These are phyloP conservation scores for Antarctomyces pellizariae DNA, from an alignment of 495 filamentous ascomycete genomes.

Conservation along the genomic window DNA sequence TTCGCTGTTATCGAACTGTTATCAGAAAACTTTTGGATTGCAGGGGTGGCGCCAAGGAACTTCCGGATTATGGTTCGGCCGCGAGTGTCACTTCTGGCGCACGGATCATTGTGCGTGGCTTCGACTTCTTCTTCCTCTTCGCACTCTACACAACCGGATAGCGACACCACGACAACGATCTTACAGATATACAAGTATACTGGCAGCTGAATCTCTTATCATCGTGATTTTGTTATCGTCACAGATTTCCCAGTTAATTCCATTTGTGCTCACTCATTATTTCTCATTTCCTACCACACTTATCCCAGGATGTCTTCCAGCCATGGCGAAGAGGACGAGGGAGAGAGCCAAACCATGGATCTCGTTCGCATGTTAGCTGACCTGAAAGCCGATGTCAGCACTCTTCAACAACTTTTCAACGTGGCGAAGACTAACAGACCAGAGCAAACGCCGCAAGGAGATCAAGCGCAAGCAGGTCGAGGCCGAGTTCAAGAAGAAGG, in stretches of 20 bases:
- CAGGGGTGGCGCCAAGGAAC: conserved; percentile 1
- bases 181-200: conserved; percentile 3
- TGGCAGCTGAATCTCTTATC: conserved; percentile 1
- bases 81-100: conserved; percentile 2
- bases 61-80: background rate
- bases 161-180: conserved; percentile 6
- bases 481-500: conserved; percentile 8
- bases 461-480: conserved; percentile 9
- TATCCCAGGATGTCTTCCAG: too few species aligned
- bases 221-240: background rate
- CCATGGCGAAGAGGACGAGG: too few species aligned
- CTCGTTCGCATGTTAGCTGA: background rate
- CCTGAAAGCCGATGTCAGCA: background rate
- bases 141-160: background rate
- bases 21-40: conserved; percentile 1
- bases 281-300: too few species aligned
- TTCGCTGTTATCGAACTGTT: background rate
- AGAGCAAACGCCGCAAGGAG: conserved; percentile 13
- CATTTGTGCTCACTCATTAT: too few species aligned
- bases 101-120: conserved; percentile 7
- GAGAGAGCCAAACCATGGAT: too few species aligned
- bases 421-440: too few species aligned
- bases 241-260: background rate
- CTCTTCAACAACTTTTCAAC: too few species aligned
- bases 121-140: background rate